Evolutionary conservation across 2,329 filamentous ascomycete genomes (phyloP).

Genomic region (Aquanectria penicillioides): DNA sequence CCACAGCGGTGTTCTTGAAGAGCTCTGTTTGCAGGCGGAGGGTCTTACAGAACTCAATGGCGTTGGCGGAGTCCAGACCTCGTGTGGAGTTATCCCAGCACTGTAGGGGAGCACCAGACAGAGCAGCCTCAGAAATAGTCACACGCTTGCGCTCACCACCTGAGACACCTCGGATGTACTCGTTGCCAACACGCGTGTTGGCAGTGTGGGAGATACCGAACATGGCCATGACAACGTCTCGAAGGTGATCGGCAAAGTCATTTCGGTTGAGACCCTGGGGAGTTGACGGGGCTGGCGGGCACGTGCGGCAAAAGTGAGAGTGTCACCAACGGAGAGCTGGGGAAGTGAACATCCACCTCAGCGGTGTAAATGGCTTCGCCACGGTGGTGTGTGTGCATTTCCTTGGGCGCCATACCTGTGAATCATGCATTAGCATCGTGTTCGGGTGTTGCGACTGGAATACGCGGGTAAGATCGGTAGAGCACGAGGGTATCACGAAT

Average conservation of each 20-base stretch:
- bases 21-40: conserved; percentile 74
- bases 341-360: conserved; percentile 85
- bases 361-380: conserved; percentile 90
- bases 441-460: background rate
- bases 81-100: conserved; percentile 79
- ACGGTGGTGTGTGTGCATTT: conserved; percentile 82
- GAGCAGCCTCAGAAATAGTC: conserved; percentile 68
- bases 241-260: conserved; percentile 69
- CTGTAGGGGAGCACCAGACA: conserved; percentile 69
- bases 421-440: conserved; percentile 15
- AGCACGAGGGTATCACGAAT: too few species aligned
- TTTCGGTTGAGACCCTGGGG: conserved; percentile 66
- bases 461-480: conserved; percentile 10
- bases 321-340: conserved; percentile 80
- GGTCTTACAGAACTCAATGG: conserved; percentile 79
- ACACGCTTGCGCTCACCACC: conserved; percentile 79
- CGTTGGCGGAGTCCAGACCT: conserved; percentile 79
- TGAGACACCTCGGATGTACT: conserved; percentile 78
- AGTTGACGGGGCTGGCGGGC: conserved; percentile 72
- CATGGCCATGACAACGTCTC: conserved; percentile 79
- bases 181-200: conserved; percentile 79
- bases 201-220: conserved; percentile 79
- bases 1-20: conserved; percentile 71
- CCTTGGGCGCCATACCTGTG: conserved; percentile 70
- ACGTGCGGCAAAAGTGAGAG: conserved; percentile 79